Conservation (phyloP, 352 stramenopile species). For the Phytopythium ostracodes region DNA sequence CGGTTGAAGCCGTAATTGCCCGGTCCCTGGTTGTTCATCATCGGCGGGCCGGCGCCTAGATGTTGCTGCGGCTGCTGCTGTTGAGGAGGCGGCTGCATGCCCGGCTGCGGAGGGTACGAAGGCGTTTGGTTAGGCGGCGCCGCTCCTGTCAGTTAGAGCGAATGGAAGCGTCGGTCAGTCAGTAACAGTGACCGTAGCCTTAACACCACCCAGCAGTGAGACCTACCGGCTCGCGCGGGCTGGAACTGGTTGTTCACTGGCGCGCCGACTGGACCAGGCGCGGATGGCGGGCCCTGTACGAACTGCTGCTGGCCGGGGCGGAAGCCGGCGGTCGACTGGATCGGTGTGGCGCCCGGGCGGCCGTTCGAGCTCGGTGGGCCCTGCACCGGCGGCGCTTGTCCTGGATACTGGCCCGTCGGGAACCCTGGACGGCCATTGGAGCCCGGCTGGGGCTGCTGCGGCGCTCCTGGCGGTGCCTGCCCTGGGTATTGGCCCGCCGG, state of each 20-base stretch:
- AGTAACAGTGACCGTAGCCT: not conserved
- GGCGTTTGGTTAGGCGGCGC: conserved; percentile 18
- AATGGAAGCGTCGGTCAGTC: not conserved
- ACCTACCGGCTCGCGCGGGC: conserved; percentile 7
- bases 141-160: not conserved
- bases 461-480: not conserved
- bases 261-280: conserved; percentile 22
- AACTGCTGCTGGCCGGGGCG: conserved; percentile 20
- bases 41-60: not conserved
- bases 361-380: conserved; percentile 16
- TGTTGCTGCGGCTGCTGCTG: conserved; percentile 1
- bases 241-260: conserved; percentile 40
- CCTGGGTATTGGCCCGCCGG: not conserved
- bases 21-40: conserved; percentile 5
- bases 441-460: conserved; percentile 3
- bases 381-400: conserved; percentile 18
- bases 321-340: conserved; percentile 5
- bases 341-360: conserved; percentile 3
- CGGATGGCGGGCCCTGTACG: conserved; percentile 17
- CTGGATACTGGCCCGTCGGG: not conserved
- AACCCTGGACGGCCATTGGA: conserved; percentile 5
- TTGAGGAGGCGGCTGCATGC: conserved; percentile 19
- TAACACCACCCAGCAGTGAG: not conserved
- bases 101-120: conserved; percentile 19
- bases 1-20: conserved; percentile 1